Conservation (phyloP, 2,329 filamentous ascomycete species). For the Ceratocystis smalleyi region DNA sequence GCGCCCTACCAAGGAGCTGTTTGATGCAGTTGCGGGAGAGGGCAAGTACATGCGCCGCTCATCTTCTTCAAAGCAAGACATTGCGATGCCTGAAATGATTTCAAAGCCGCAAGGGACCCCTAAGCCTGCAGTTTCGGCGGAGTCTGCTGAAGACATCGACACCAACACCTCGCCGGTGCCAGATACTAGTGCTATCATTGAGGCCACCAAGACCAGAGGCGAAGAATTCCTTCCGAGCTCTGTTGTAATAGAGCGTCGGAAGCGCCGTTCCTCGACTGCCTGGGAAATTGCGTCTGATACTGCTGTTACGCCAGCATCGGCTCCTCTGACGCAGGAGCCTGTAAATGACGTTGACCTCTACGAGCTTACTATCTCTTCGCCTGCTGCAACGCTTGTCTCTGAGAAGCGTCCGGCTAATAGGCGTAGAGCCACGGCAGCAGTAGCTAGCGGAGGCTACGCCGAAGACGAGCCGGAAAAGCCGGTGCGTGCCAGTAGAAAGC, state of each 20-base stretch:
- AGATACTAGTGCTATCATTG: background rate
- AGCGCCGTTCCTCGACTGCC: conserved; percentile 25
- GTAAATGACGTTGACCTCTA: conserved; percentile 32
- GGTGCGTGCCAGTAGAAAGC: conserved; percentile 2
- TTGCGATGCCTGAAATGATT: conserved; percentile 15
- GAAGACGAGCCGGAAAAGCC: conserved; percentile 9
- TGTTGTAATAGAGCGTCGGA: conserved; percentile 28
- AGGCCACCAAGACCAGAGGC: conserved; percentile 4
- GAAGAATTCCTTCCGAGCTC: conserved; percentile 22
- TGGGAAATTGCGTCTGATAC: conserved; percentile 4
- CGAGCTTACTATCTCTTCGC: conserved; percentile 37
- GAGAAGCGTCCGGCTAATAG: conserved; percentile 19
- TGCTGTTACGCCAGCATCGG: background rate
- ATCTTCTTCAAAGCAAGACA: conserved; percentile 15
- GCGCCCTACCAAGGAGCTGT: conserved; percentile 58
- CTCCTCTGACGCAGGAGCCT: background rate
- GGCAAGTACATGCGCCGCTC: conserved; percentile 35
- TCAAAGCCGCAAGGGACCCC: background rate
- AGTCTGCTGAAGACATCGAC: background rate
- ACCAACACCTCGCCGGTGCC: background rate
- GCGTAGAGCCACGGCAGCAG: conserved; percentile 13
- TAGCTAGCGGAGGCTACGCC: background rate
- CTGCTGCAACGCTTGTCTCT: conserved; percentile 19
- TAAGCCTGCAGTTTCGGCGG: background rate
- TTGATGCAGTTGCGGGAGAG: conserved; percentile 57